A percentile compares a stretch with the other conserved stretches of the same genome.
Conservation (phyloP, 108 stramenopile genomes). For the Chaetoceros tenuissimus region DNA sequence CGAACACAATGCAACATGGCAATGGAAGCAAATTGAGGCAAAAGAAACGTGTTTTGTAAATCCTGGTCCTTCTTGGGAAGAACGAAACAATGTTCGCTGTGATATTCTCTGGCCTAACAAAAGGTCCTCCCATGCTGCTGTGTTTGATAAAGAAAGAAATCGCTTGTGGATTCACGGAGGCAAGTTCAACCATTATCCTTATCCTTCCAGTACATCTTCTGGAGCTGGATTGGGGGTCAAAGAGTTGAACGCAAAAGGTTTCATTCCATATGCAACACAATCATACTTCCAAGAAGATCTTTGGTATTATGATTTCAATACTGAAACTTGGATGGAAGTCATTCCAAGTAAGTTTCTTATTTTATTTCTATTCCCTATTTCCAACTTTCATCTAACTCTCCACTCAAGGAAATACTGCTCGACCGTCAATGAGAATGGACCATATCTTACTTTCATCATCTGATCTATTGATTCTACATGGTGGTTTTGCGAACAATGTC, state of each 20-base stretch:
- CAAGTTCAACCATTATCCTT: constrained; percentile 70
- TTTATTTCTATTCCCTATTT: not conserved
- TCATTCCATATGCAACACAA: constrained; percentile 41
- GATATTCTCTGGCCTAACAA: constrained; percentile 47
- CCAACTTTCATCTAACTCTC: not conserved
- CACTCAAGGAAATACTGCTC: constrained; percentile 5
- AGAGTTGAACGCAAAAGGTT: constrained; percentile 20
- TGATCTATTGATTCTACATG: constrained; percentile 50
- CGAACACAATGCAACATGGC: constrained; percentile 9
- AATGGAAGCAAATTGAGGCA: constrained; percentile 31
- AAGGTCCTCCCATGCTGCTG: constrained; percentile 62
- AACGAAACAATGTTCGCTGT: constrained; percentile 48
- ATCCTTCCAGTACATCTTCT: constrained; percentile 47
- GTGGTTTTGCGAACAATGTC: constrained; percentile 62
- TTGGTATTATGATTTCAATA: constrained; percentile 56
- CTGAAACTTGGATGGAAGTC: constrained; percentile 49
- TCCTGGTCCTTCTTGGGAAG: constrained; percentile 54
- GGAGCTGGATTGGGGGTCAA: constrained; percentile 32
- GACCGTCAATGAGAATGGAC: constrained; percentile 20
- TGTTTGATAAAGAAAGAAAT: constrained; percentile 34
- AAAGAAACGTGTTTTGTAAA: constrained; percentile 31
- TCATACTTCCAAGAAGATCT: constrained; percentile 65
- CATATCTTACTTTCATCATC: constrained; percentile 19
- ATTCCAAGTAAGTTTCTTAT: not conserved
- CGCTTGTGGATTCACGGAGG: constrained; percentile 76